Conservation (phyloP, 2,329 filamentous ascomycete species). For the Aspergillus sp. region DNA sequence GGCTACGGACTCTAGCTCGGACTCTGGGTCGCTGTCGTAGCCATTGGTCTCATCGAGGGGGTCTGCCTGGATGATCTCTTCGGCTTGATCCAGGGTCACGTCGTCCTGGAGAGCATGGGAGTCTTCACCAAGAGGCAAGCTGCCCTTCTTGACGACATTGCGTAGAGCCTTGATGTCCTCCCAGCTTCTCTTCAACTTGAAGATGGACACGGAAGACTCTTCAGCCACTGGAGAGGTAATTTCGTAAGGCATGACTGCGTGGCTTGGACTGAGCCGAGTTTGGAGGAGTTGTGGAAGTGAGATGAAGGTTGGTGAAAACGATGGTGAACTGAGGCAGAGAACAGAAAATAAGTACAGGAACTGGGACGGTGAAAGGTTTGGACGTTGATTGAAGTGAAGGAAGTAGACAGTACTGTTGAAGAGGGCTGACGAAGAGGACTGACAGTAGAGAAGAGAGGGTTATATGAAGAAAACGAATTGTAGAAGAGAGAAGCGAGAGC, state of each 20-base stretch:
- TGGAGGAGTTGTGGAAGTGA: too few species aligned
- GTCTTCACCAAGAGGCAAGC: neutral
- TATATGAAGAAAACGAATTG: neutral
- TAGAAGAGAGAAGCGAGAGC: neutral
- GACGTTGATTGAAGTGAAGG: neutral
- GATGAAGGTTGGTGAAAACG: too few species aligned
- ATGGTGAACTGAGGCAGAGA: too few species aligned
- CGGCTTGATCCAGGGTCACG: neutral
- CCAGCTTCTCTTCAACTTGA: slow-evolving; percentile 18
- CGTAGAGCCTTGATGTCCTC: slow-evolving; percentile 10
- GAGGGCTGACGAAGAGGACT: neutral
- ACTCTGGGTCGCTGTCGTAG: slow-evolving; percentile 2
- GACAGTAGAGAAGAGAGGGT: neutral
- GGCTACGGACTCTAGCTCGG: neutral
- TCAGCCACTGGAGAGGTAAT: neutral
- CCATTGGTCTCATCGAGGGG: slow-evolving; percentile 5
- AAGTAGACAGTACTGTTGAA: neutral
- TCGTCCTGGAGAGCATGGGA: slow-evolving; percentile 1
- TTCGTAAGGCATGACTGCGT: slow-evolving; percentile 7
- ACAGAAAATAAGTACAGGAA: too few species aligned
- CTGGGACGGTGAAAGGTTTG: too few species aligned
- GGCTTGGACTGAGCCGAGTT: too few species aligned
- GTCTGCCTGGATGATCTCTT: slow-evolving; percentile 3
- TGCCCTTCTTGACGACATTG: slow-evolving; percentile 1
- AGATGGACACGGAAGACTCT: slow-evolving; percentile 8